Conservation (phyloP, 106 monocot species). For the Iris macrosiphon region DNA sequence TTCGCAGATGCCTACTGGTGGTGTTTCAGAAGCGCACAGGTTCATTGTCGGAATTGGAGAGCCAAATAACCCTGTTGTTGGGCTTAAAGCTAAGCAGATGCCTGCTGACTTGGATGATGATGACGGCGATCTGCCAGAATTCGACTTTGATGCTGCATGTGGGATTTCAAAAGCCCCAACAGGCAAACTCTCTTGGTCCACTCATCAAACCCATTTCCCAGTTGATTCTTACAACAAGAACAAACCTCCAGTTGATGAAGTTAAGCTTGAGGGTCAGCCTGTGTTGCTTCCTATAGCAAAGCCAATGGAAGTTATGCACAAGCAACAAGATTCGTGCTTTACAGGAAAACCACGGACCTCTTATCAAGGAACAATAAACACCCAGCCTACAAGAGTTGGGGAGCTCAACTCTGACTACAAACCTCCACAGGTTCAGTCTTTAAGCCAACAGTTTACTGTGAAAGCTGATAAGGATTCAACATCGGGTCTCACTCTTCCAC, state of each 20-base stretch:
- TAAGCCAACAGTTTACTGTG: neutral
- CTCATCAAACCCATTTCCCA: neutral
- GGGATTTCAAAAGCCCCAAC: constrained; percentile 8
- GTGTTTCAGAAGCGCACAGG: no score
- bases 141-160: constrained; percentile 54
- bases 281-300: constrained; percentile 6
- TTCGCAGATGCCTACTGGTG: no score
- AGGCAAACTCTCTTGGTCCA: neutral
- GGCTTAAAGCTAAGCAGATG: constrained; percentile 1
- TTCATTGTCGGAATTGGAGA: no score
- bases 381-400: constrained; percentile 1
- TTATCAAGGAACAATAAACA: neutral
- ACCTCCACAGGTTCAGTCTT: neutral
- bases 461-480: constrained; percentile 3
- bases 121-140: constrained; percentile 73
- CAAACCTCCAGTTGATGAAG: neutral
- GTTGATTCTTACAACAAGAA: neutral
- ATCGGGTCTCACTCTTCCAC: neutral
- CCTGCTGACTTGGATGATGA: constrained; percentile 3
- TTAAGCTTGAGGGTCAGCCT: neutral
- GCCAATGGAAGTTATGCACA: neutral
- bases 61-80: neutral
- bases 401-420: constrained; percentile 1
- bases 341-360: neutral
- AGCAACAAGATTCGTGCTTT: constrained; percentile 1